phyloP scores from a whole-genome alignment of 2,329 filamentous ascomycete genomes.

The Xylaria sp. region DNA sequence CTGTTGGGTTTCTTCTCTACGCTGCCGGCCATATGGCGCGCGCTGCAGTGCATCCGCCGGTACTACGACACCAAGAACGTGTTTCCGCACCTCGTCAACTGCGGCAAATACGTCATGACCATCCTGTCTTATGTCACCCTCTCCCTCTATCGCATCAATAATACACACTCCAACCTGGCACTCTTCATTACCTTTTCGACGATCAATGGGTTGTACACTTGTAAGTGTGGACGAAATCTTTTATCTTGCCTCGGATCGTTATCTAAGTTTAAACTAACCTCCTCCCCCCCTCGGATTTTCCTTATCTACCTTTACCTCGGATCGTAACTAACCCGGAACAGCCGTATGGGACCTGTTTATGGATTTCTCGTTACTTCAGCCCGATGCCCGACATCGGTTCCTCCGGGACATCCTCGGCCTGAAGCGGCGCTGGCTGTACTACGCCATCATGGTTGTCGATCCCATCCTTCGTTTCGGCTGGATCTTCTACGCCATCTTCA shows the following conservation, averaged over 20 bases:
- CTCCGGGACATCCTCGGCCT: conserved; percentile 84
- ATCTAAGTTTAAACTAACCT: no score
- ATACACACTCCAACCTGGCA: conserved; percentile 65
- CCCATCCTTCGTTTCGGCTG: conserved; percentile 90
- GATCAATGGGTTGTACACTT: conserved; percentile 86
- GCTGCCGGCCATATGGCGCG: conserved; percentile 88
- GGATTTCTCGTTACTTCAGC: conserved; percentile 93
- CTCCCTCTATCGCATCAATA: conserved; percentile 83
- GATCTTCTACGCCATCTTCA: conserved; percentile 92
- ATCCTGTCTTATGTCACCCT: conserved; percentile 82
- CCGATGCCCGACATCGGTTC: conserved; percentile 71
- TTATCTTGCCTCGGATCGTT: no score
- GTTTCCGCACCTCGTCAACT: conserved; percentile 93
- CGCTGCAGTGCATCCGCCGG: conserved; percentile 88
- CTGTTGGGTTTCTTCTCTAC: conserved; percentile 86
- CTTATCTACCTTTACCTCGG: background rate
- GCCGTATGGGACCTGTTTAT: conserved; percentile 94
- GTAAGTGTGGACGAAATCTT: conserved; percentile 56
- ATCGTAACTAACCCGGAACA: conserved; percentile 44
- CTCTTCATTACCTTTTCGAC: conserved; percentile 82
- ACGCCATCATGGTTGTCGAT: conserved; percentile 83
- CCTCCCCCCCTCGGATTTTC: no score
- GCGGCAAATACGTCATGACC: conserved; percentile 88
- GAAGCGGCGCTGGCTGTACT: conserved; percentile 85
- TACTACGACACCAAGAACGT: conserved; percentile 86